Evolutionary conservation across 1,284 basidiomycete genomes (phyloP), one percentile per base, ranked within the genome.

Genomic region (Leccinum subrobustum): DNA sequence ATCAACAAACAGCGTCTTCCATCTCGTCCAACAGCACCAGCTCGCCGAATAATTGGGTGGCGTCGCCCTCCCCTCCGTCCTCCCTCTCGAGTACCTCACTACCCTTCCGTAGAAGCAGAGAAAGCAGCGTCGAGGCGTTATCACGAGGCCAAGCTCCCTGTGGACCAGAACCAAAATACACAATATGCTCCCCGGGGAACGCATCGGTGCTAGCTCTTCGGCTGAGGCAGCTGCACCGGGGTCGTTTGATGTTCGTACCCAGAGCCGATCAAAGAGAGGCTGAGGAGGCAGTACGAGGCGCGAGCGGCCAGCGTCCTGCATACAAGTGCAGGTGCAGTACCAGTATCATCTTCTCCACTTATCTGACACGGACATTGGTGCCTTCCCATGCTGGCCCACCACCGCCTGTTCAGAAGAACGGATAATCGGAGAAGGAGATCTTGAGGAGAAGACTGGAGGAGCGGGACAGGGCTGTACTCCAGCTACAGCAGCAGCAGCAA

Each of bases 61-160:
- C 25, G 23, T 67, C 37, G 11, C 71, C 68, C 37, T 67, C 70
- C 7, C 70, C 70, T 20, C 68, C 68, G 2, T 54, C 54, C 4
- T 70, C 69, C 7, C 11, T 27, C 11, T 56, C 68, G 8, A 65
- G 68, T 76, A 4, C 82, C 81, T 23, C 79, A 80, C 27, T 84
- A 83, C 64, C 75, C 72, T 2, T 75, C 80, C 23, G 78, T 79
- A 0, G 78, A 78, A 78, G 78, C 82, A 62, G 83, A 85, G 73
- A 92, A 92, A 68, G 87, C 83, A 4, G 86, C 86, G 35, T 70
- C 91, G 60, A 77, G 73, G 64, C 79, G 85, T 57, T 92, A 90
- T 67, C 79, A 88, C 44, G 82, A 89, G 56, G 91, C 90, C 0
- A 88, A 84, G 68, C 78, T 77, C 52, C 89, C 90, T 3, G 91